phyloP scores from a whole-genome alignment of 1,284 basidiomycete genomes.

The Sphagnurus paluster region DNA sequence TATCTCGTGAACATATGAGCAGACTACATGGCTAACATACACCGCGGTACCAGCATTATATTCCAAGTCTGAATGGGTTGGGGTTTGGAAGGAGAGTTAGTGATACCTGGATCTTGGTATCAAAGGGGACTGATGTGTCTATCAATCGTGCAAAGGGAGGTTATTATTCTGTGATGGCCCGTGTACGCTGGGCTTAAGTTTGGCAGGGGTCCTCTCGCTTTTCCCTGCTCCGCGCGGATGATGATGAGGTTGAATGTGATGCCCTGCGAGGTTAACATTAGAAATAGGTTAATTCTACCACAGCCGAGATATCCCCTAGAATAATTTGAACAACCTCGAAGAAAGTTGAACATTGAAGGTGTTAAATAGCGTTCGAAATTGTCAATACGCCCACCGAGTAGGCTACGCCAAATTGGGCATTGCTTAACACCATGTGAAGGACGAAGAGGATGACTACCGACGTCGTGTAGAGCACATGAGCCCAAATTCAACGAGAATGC shows the following conservation, averaged over 20 bases:
- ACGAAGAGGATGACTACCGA: conserved; percentile 14
- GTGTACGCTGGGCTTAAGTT: conserved; percentile 14
- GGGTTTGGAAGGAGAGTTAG: too few relatives aligned
- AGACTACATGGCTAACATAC: too few relatives aligned
- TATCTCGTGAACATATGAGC: too few relatives aligned
- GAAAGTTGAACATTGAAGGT: conserved; percentile 22
- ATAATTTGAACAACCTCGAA: too few relatives aligned
- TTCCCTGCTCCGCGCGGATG: conserved; percentile 25
- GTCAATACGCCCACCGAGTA: conserved; percentile 28
- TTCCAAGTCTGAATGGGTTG: too few relatives aligned
- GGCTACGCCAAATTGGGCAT: conserved; percentile 34
- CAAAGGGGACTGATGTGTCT: conserved; percentile 29
- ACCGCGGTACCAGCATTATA: too few relatives aligned
- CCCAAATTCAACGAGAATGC: conserved; percentile 39
- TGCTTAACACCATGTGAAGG: conserved; percentile 34
- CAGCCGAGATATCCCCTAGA: too few relatives aligned
- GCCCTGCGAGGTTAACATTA: too few relatives aligned
- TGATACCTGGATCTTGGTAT: conserved; percentile 14
- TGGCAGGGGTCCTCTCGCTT: conserved; percentile 19
- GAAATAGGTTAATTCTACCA: too few relatives aligned
- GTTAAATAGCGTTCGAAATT: conserved; percentile 9
- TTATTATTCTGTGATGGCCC: conserved; percentile 13
- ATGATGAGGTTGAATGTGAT: conserved; percentile 43
- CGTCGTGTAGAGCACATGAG: conserved; percentile 37
- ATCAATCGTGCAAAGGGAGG: conserved; percentile 27